These are phyloP conservation scores for Metschnikowia noctiluminum DNA, from an alignment of 805 yeast genomes.

Conservation along the genomic window DNA sequence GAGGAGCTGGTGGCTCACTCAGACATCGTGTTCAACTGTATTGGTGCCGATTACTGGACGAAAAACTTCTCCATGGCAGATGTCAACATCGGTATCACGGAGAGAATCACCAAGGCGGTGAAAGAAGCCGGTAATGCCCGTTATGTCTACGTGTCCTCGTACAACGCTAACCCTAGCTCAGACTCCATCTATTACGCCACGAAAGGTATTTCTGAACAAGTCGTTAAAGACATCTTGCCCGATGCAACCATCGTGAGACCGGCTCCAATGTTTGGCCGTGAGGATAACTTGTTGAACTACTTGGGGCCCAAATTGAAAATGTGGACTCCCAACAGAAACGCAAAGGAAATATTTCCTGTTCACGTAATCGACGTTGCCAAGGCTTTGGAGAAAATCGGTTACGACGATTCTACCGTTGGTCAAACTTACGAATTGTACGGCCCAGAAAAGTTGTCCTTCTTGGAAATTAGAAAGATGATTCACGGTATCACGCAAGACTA, in stretches of 20 bases:
- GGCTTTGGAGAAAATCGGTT: constrained; percentile 75
- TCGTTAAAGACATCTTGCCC: constrained; percentile 64
- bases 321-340: constrained; percentile 63
- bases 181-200: constrained; percentile 72
- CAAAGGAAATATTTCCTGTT: constrained; percentile 65
- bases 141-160: constrained; percentile 73
- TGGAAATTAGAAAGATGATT: constrained; percentile 67
- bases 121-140: constrained; percentile 71
- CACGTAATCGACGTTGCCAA: constrained; percentile 75
- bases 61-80: constrained; percentile 82
- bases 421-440: constrained; percentile 74
- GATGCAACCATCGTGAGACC: constrained; percentile 85
- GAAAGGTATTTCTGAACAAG: constrained; percentile 74
- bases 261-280: constrained; percentile 72
- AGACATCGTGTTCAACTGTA: constrained; percentile 76
- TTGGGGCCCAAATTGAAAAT: constrained; percentile 54
- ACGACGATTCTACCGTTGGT: constrained; percentile 77
- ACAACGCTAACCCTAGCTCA: constrained; percentile 68
- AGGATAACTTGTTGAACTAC: constrained; percentile 64
- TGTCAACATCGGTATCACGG: constrained; percentile 74
- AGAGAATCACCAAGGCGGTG: constrained; percentile 71
- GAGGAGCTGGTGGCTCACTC: constrained; percentile 76
- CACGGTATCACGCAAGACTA: constrained; percentile 55
- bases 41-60: constrained; percentile 73
- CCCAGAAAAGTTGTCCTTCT: constrained; percentile 57